Conservation (phyloP, 2,329 filamentous ascomycete genomes). For the Colletotrichum brevisporum region DNA sequence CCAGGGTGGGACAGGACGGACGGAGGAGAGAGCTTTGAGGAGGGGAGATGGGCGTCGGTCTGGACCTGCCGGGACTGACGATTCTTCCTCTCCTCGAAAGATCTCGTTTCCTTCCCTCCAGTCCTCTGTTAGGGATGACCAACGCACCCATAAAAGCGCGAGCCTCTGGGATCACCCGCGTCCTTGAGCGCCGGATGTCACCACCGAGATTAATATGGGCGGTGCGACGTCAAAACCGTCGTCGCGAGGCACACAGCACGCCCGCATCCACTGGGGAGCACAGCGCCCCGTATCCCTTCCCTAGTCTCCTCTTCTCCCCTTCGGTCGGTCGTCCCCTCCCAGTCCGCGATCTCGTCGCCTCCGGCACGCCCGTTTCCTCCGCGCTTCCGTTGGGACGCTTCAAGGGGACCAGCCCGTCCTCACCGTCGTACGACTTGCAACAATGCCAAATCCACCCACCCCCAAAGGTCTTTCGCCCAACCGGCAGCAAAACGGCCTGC, state of each 20-base stretch:
- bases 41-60: too few species aligned
- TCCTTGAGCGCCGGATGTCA: conserved; percentile 1
- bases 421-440: background rate
- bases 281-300: too few species aligned
- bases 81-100: too few species aligned
- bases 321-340: too few species aligned
- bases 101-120: too few species aligned
- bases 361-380: too few species aligned
- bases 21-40: background rate
- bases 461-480: background rate
- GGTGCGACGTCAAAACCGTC: conserved; percentile 9
- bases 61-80: too few species aligned
- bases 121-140: too few species aligned
- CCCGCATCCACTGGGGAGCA: background rate
- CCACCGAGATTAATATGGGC: conserved; percentile 2
- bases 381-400: background rate
- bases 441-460: background rate
- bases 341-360: too few species aligned
- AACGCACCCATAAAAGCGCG: too few species aligned
- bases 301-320: too few species aligned
- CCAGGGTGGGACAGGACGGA: background rate
- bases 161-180: background rate
- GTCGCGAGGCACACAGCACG: background rate
- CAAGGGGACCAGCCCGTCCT: background rate
- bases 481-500: conserved; percentile 14